Base-by-base conservation (phyloP, 2,329 filamentous ascomycete species). In the Kalaharituber pfeilii region DNA sequence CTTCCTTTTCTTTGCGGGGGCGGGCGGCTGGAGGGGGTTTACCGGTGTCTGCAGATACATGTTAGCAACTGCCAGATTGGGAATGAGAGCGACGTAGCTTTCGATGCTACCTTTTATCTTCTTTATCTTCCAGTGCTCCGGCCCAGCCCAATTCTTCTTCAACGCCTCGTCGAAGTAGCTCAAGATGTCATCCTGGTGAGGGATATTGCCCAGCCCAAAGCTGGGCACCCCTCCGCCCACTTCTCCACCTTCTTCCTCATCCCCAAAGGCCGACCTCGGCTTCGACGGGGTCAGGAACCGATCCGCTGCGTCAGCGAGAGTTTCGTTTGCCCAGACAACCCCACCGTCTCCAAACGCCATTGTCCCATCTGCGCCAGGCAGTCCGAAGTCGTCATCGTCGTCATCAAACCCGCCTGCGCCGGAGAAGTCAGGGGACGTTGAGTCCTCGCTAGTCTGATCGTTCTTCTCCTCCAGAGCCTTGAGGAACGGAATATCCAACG, bases 101-200 rank as follows among this genome's bases (percentile, higher is more conserved):
- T 49, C 20, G 73, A 76, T 64, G 7, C 75, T 71, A 60, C 82
- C 79, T 65, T 96, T 96, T 68, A 98, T 91, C 65, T 87, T 86
- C 59, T 85, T 78, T 66, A 98, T 96, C 62, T 89, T 82, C 91
- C 91, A 98, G 69, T 98, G 91, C 67, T 96, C 91, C n/a, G 91
- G 89, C 50, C 87, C 93, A 5, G 84, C 82, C 89, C 91, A 98
- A 65, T 95, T 95, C 75, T 94, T 96, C 66, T 91, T 86, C 44
- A 96, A 71, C 2, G 89, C 88, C 65, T 94, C 86, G 67, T 98
- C 91, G 66, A 98, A 98, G 71, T 96, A 98, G 65, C 85, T 84
- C n/a, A 98, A 75, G 55, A 98, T 94, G 64, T 94, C 89, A 62
- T 96, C 86, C 66, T 95, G 87, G 67, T 82, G 73, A 13, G 42